Evolutionary conservation across 169 alveolate genomes (phyloP), one percentile per base, ranked within the genome.

Genomic region (Cryptosporidium baileyi): DNA sequence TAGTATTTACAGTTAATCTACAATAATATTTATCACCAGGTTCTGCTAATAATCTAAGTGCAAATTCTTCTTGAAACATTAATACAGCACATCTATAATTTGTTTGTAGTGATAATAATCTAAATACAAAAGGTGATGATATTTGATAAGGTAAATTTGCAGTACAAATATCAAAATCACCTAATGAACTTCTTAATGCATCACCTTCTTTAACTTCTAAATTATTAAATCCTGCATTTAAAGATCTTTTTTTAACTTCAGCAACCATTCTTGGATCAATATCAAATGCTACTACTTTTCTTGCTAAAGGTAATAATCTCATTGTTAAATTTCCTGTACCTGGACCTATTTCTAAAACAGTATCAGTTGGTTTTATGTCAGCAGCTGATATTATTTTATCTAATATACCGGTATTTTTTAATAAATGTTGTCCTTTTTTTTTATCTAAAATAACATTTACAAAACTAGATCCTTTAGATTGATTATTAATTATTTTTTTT

Each of bases 101-200:
- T 19, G 59, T 99, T 80, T 99, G 91, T 85, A 97, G 99, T 47
- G 99, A 95, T 54, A 98, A 89, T 61, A 98, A 93, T 82, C 97
- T 97, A 91, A 98, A 98, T 45, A 97, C 97, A 82, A 98, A 95
- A 6, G 99, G 99, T 24, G 98, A 94, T n/a, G 99, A 98, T 47
- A 98, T 98, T 89, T 97, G 98, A 93, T 97, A 98, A 34, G 99
- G 99, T 63, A 97, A 93, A 93, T 98, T 98, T 4, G 99, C 99
- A 8, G 98, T 97, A 82, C 99, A 98, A 28, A 98, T 93, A 91
- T 98, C 99, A 91, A 98, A 98, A 89, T 91, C 92, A 15, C 99
- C 99, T 36, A 97, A 91, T 51, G 92, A 91, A 38, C 96, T 94
- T 67, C 96, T 93, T 34, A 98, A 89, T n/a, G 98, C 98, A 88